Evolutionary conservation across 2,329 filamentous ascomycete genomes (phyloP), one percentile per base, ranked within the genome.

Genomic region (Aureobasidium vineae): DNA sequence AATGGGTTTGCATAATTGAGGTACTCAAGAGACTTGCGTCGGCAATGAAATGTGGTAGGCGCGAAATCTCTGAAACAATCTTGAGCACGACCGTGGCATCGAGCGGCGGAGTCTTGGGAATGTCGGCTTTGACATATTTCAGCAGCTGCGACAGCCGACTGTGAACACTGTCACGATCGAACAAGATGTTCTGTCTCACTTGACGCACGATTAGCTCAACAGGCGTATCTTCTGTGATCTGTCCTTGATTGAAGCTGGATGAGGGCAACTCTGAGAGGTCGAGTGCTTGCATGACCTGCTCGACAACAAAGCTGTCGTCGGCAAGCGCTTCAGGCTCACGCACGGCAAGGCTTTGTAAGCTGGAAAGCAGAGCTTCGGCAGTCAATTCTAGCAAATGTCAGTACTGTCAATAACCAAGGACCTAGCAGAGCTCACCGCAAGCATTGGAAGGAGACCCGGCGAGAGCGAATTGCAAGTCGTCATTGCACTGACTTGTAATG

Each of bases 301-400:
- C 59, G 16, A 40, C 4, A 5, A 60, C n/a, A 7, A 52, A 33
- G 7, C 6, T 16, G 8, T 57, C 43, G 23, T 56, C 45, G 31
- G 21, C 6, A 38, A 33, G 3, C 21, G 28, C 40, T 19, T 63
- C 59, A 8, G 57, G 21, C 13, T 36, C 40, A 6, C 47, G 40
- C 28, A 31, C 21, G 7, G 47, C 26, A 28, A 65, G 36, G 21
- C 60, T 38, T n/a, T 67, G 66, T 5, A 77, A 63, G 4, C 73
- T 75, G 63, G 75, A 77, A 0, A 75, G 66, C 7, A 78, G 57
- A 2, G 71, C 71, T 65, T 79, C 77, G 19, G 77, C 74, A 40
- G 65, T 69, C 23, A 71, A 45, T 52, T 71, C 71, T 73, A 43
- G 8, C 23, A 15, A n/a, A 26, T 1, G 41, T 69, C 38, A 69